Base-by-base conservation (phyloP, 2,329 filamentous ascomycete species). In the Cephalotrichum gorgonifer region DNA sequence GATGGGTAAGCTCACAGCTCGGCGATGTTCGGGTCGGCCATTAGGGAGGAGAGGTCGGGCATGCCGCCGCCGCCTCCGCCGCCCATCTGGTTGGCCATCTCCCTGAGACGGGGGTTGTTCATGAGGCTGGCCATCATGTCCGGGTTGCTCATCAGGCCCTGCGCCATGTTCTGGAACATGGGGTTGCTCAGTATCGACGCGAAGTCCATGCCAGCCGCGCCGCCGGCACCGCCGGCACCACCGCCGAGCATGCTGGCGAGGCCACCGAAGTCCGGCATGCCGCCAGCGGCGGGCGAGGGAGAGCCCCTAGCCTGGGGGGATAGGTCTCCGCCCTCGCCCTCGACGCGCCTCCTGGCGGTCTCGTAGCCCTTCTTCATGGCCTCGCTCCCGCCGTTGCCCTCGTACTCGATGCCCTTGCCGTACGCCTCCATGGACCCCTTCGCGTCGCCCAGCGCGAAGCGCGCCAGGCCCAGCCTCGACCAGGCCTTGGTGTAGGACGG, bases 351-450 rank as follows among this genome's bases (percentile, higher is more conserved):
- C 76, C 86, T 93, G 48, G 90, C 91, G 15, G 93, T 97, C 78
- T 97, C 90, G 63, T 79, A 93, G 20, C 93, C 93, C 71, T 91
- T 94, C 75, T 89, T 91, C 93, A 97, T 97, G 52, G 91, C 89
- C 15, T 97, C 90, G 57, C 87, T 94, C 53, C 93, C 93, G 48
- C 93, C 93, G 62, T 83, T 93, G 47, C 93, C 91, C 68, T 98
- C 93, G 55, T 88, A 79, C 64, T 95, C 87, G 62, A 98, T 97
- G 48, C 93, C 93, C 65, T 87, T 80, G 67, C 84, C 73, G 70
- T 98, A 98, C 17, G 93, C 93, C 59, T 97, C 90, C 84, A 96
- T 95, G 54, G 86, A 85, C 45, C 88, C 93, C 68, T 85, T 83
- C 50, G 88, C 85, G 62, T 98, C 91, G 30, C 90, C 91, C 47